Evolutionary conservation across 768 basidiomycete species (phyloP).

Genomic region (Trametes sanguinea): DNA sequence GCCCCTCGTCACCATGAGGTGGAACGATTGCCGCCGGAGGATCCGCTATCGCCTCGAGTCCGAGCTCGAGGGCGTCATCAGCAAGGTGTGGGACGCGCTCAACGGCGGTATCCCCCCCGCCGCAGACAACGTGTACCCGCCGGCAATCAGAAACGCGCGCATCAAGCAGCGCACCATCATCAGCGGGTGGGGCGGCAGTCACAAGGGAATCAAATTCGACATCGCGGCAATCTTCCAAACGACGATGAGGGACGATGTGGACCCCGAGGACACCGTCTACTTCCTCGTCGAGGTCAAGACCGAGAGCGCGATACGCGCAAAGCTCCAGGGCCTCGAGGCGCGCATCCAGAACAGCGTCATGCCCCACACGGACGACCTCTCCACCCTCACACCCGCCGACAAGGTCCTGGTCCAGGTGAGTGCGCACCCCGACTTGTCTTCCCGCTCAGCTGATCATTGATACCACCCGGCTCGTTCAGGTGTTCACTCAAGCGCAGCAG

Average conservation of each 20-base stretch:
- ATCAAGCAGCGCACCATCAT: not conserved
- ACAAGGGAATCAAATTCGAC: not conserved
- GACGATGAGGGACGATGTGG: not conserved
- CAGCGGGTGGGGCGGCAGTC: not conserved
- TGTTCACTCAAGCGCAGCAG: no score
- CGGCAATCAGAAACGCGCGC: not conserved
- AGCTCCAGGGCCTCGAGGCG: not conserved
- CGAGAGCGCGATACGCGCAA: not conserved
- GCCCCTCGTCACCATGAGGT: no score
- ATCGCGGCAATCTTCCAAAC: not conserved
- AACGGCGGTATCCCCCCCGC: not conserved
- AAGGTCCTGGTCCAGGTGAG: slow-evolving; percentile 1
- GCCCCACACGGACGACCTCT: not conserved
- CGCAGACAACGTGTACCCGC: not conserved
- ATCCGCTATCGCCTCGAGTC: not conserved
- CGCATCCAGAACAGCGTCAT: not conserved
- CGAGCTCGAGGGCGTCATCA: not conserved
- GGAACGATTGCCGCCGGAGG: no score
- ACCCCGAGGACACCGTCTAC: not conserved
- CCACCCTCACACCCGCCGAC: not conserved
- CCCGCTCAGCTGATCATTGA: no score
- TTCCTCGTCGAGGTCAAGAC: slow-evolving; percentile 1
- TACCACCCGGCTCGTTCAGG: no score
- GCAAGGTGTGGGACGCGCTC: not conserved
- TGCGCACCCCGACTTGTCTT: no score